Evolutionary conservation across 768 basidiomycete species (phyloP).

Genomic region (Cubamyces sp.): DNA sequence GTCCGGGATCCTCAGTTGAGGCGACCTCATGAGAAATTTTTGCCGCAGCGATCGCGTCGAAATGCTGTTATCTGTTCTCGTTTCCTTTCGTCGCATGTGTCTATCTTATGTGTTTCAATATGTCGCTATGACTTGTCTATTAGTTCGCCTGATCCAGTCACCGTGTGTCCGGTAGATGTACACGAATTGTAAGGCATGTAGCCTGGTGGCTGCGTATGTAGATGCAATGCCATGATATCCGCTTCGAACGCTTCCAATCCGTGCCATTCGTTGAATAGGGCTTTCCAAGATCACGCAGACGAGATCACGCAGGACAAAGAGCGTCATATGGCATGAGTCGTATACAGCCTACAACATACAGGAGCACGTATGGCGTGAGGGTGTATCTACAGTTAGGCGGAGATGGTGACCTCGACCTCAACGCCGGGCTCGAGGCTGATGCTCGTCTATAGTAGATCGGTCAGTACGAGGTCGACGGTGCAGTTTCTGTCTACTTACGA

Average conservation of each 20-base stretch:
- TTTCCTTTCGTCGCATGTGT: constrained; percentile 20
- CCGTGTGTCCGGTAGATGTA: constrained; percentile 8
- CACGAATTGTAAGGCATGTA: constrained; percentile 12
- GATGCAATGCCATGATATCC: constrained; percentile 12
- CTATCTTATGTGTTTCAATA: constrained; percentile 29
- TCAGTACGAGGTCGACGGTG: not conserved
- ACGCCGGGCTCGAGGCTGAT: constrained; percentile 99
- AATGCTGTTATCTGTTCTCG: constrained; percentile 27
- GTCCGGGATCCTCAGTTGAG: not conserved
- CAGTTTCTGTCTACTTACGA: constrained; percentile 62
- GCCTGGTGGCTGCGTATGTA: constrained; percentile 4
- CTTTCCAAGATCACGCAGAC: not conserved
- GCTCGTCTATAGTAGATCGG: constrained; percentile 67
- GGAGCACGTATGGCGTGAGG: constrained; percentile 9
- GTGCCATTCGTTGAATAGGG: not conserved
- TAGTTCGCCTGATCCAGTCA: constrained; percentile 9
- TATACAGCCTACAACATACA: constrained; percentile 24
- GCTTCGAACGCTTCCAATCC: not conserved
- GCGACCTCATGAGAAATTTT: not conserved
- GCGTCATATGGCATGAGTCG: constrained; percentile 11
- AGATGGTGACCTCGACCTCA: constrained; percentile 98
- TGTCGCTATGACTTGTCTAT: constrained; percentile 20
- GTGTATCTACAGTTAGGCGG: constrained; percentile 47
- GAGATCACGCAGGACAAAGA: not conserved
- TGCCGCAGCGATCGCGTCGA: constrained; percentile 8